These are phyloP conservation scores for Nicotiana sylvestris DNA, from an alignment of 257 asterid species.

Conservation along the genomic window DNA sequence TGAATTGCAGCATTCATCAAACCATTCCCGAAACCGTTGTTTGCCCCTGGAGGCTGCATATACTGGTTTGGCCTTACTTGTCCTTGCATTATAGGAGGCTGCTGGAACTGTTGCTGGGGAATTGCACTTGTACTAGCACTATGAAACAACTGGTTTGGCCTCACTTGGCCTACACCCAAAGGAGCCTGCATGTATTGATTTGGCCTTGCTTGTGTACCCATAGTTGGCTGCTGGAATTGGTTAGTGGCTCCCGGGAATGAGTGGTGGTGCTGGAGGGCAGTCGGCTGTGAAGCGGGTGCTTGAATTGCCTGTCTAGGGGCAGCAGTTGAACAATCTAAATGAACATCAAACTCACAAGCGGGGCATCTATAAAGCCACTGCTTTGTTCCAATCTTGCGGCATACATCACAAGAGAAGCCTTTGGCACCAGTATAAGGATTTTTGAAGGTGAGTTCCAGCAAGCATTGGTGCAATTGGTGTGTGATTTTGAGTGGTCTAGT, in stretches of 20 bases:
- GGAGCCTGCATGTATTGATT: neutral
- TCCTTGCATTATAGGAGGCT: neutral
- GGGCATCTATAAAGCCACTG: constrained; percentile 68
- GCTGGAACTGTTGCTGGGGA: constrained; percentile 1
- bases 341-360: constrained; percentile 49
- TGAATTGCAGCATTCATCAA: constrained; percentile 8
- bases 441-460: constrained; percentile 41
- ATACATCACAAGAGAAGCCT: constrained; percentile 59
- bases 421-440: constrained; percentile 31
- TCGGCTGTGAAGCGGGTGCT: neutral
- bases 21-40: neutral
- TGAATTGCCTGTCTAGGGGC: neutral
- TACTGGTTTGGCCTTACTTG: constrained; percentile 21
- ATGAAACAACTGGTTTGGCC: constrained; percentile 8
- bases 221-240: constrained; percentile 17
- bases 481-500: constrained; percentile 35
- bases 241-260: constrained; percentile 18
- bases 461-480: constrained; percentile 43
- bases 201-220: constrained; percentile 4
- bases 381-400: constrained; percentile 34
- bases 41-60: neutral
- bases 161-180: neutral
- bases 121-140: constrained; percentile 9
- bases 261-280: constrained; percentile 19
- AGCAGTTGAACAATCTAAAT: constrained; percentile 37